A percentile compares a stretch with the other conserved stretches of the same genome.
Evolutionary conservation across 495 filamentous ascomycete species (phyloP).

Genomic region (Jackrogersella multiformis): DNA sequence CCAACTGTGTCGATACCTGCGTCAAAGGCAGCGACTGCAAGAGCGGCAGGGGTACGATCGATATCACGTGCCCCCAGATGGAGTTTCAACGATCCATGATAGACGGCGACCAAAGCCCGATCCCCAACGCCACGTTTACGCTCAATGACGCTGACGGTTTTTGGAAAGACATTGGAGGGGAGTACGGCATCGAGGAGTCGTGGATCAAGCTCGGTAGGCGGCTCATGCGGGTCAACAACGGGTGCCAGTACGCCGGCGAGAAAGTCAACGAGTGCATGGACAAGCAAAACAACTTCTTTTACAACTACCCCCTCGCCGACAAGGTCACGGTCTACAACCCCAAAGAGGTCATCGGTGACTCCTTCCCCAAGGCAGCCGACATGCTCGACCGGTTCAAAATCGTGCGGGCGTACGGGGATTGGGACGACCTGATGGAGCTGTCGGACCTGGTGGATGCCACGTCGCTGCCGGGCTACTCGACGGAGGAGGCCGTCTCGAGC

Average conservation of each 20-base stretch:
- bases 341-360: not conserved
- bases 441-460: not conserved
- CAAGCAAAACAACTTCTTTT: slow-evolving; percentile 7
- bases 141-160: not conserved
- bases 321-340: slow-evolving; percentile 1
- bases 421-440: slow-evolving; percentile 1
- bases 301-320: slow-evolving; percentile 1
- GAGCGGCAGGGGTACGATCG: not conserved
- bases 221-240: not conserved
- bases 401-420: not conserved
- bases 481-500: not conserved
- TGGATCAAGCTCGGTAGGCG: not conserved
- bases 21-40: slow-evolving; percentile 1
- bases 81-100: not conserved
- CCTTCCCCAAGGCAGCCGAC: slow-evolving; percentile 1
- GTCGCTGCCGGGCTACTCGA: not conserved
- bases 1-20: not conserved
- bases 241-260: not conserved
- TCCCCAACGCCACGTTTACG: not conserved
- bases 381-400: slow-evolving; percentile 3
- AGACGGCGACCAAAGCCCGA: not conserved
- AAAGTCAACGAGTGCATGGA: not conserved
- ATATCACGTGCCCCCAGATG: not conserved
- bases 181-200: not conserved
- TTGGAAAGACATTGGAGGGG: not conserved